Conservation (phyloP, 768 basidiomycete species). For the Psilocybe subaeruginosa region DNA sequence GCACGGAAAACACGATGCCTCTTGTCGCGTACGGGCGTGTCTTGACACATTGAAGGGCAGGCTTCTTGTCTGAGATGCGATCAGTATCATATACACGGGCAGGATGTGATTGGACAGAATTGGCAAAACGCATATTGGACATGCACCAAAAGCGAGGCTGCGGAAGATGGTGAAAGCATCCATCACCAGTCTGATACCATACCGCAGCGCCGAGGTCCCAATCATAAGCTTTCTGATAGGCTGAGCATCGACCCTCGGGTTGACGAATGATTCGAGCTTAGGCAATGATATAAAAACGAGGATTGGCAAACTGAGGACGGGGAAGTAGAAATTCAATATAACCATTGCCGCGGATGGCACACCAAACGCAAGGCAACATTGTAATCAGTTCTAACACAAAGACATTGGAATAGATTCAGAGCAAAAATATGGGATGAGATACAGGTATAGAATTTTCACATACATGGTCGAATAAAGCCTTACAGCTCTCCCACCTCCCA, state of each 20-base stretch:
- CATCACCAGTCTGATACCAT: constrained; percentile 19
- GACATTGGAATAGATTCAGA: constrained; percentile 16
- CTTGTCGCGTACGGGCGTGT: constrained; percentile 23
- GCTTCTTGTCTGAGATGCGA: constrained; percentile 26
- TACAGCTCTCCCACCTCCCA: constrained; percentile 83
- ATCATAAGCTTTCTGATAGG: not conserved
- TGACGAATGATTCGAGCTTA: not conserved
- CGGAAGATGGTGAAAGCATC: constrained; percentile 10
- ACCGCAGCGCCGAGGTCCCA: constrained; percentile 8
- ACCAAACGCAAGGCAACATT: not conserved
- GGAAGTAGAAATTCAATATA: not conserved
- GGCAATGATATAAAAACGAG: not conserved
- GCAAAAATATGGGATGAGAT: constrained; percentile 23
- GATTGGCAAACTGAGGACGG: not conserved
- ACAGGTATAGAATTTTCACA: constrained; percentile 23
- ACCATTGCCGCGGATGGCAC: not conserved
- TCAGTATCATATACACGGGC: constrained; percentile 35
- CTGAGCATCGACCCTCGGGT: not conserved
- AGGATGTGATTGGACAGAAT: constrained; percentile 18
- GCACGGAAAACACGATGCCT: constrained; percentile 46
- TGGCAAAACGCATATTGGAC: constrained; percentile 16
- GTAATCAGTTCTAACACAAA: constrained; percentile 8
- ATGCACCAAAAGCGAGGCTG: constrained; percentile 31
- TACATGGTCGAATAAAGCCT: constrained; percentile 18
- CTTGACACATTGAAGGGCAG: constrained; percentile 27